Evolutionary conservation across 208 protist species (phyloP), one percentile per base, ranked within the genome.

Genomic region (Chromosphaera perkinsii): DNA sequence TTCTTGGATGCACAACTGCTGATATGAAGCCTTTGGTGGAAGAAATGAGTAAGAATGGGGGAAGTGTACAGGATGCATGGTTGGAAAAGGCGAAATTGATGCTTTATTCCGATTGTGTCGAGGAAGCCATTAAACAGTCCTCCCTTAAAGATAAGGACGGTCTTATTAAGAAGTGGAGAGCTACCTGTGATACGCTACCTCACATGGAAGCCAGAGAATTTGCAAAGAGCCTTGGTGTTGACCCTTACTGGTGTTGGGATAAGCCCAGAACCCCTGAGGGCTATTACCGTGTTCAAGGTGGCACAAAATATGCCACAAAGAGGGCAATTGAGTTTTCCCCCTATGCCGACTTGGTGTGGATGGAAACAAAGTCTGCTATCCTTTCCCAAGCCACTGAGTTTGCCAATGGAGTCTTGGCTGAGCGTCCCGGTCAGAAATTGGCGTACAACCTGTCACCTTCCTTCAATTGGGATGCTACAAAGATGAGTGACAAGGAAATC

Each of bases 391-490:
- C 87, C 20, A 66, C 75, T 49, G 48, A 82, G 54, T 89, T 89
- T 45, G 76, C 87, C 2, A 54, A 75, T 31, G 82, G 71, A 1
- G 66, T 90, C 10, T 72, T 86, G 36, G 31, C 20, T 20, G 61
- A 42, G 10, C 78, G 71, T 63, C 85, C 85, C 26, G 69, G 72
- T 10, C 63, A 82, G 60, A 66, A 82, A 17, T 71, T 90, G 22
- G 80, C 85, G 3, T 91, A 91, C 79, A 91, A 91, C 73, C 79
- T 87, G 35, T 90, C 85, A 20, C 87, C 87, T 49, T 89, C 83
- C 24, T 91, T 91, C 84, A 86, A 91, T 72, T 91, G 87, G 87
- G 84, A 89, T 40, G 68, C 72, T 22, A 64, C 76, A 32, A 72
- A 81, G 29, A 78, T 86, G 73, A 77, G 14, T 12, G 83, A 89